A percentile compares a stretch with the other conserved stretches of the same genome.
Evolutionary conservation across 192 early-diverging fungal species (phyloP).

Genomic region (Coemansia sp.): DNA sequence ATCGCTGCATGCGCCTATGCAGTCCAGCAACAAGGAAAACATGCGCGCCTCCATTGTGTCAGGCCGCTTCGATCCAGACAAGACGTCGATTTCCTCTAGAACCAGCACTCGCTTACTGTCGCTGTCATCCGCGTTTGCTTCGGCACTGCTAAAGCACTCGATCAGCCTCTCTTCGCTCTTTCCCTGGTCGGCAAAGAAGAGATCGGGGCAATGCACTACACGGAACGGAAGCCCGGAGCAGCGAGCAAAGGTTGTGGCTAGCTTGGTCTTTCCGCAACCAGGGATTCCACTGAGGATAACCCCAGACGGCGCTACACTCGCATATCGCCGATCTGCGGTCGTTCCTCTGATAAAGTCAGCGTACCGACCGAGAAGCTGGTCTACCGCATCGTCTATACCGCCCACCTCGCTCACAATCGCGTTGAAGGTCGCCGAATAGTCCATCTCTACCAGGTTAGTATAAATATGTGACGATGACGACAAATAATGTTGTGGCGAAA

Average conservation of each 20-base stretch:
- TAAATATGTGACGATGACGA: background rate
- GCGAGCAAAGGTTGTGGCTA: conserved; percentile 33
- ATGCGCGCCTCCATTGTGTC: conserved; percentile 46
- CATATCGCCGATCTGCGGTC: background rate
- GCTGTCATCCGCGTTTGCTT: background rate
- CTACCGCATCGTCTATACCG: conserved; percentile 39
- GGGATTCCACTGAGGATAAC: conserved; percentile 46
- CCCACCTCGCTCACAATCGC: conserved; percentile 19
- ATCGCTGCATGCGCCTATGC: conserved; percentile 17
- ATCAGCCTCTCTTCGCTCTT: conserved; percentile 37
- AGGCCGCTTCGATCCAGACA: conserved; percentile 26
- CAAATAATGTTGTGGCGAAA: background rate
- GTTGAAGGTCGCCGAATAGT: conserved; percentile 5
- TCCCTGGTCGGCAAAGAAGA: conserved; percentile 47
- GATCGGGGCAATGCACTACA: conserved; percentile 41
- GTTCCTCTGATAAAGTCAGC: conserved; percentile 10
- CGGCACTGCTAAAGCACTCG: conserved; percentile 17
- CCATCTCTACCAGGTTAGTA: background rate
- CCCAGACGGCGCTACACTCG: conserved; percentile 16
- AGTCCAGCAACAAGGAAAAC: conserved; percentile 36
- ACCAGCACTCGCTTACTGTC: conserved; percentile 20
- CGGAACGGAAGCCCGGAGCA: conserved; percentile 18
- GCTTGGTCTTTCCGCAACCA: conserved; percentile 44
- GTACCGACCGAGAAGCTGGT: conserved; percentile 25
- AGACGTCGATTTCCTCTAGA: conserved; percentile 49